A percentile compares a stretch with the other conserved stretches of the same genome.
Conservation (phyloP, 140 eudicot species). For the Oenanthe javanica region DNA sequence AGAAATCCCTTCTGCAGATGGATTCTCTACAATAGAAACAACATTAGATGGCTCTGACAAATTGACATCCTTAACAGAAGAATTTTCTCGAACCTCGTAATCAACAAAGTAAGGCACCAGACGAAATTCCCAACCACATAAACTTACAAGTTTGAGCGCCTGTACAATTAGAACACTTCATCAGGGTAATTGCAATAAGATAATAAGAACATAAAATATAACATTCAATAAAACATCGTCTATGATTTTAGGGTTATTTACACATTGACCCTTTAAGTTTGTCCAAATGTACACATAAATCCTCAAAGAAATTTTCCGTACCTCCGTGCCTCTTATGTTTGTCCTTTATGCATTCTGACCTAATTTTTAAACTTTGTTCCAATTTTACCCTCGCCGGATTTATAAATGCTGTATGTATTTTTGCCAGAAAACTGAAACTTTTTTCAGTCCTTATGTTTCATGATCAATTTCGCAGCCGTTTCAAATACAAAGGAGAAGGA, state of each 20-base stretch:
- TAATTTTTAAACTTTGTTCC: too few species aligned
- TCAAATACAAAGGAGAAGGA: too few species aligned
- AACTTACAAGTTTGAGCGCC: conserved; percentile 82
- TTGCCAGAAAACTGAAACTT: too few species aligned
- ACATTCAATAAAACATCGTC: background rate
- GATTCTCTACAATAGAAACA: conserved; percentile 25
- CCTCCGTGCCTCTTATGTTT: too few species aligned
- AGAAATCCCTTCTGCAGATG: conserved; percentile 29
- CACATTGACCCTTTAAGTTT: too few species aligned
- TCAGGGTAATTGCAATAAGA: conserved; percentile 3
- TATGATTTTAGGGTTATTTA: background rate
- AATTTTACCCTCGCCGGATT: too few species aligned
- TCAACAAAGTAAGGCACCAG: conserved; percentile 74
- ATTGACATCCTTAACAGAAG: conserved; percentile 24
- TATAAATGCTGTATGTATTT: too few species aligned
- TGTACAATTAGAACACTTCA: conserved; percentile 25
- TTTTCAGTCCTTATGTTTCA: too few species aligned
- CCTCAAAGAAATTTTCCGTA: too few species aligned
- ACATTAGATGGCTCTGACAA: conserved; percentile 1
- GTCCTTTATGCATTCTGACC: too few species aligned
- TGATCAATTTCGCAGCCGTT: too few species aligned
- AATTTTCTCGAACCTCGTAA: conserved; percentile 31
- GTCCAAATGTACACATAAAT: too few species aligned
- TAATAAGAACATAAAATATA: background rate
- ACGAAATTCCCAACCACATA: conserved; percentile 97